These are phyloP conservation scores for Penicillium maclennaniae DNA, from an alignment of 495 filamentous ascomycete genomes.

Conservation along the genomic window DNA sequence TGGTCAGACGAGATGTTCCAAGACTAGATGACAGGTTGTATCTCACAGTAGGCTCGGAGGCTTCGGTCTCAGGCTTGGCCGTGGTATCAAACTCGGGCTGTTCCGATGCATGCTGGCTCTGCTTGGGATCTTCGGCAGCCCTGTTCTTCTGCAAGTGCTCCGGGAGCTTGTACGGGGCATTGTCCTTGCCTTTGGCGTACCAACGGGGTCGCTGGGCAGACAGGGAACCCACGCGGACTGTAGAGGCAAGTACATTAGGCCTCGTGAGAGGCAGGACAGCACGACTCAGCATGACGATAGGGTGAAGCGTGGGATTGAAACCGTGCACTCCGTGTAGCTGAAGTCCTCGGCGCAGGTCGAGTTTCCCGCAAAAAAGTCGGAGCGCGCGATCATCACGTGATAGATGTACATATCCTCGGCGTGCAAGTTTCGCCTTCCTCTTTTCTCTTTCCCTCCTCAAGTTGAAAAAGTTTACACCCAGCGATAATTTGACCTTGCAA, in stretches of 20 bases:
- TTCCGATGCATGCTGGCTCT: conserved; percentile 35
- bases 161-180: conserved; percentile 44
- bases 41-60: conserved; percentile 30
- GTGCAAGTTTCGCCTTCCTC: conserved; percentile 26
- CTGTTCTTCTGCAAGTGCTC: conserved; percentile 30
- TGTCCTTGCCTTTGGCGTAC: conserved; percentile 49
- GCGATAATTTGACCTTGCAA: conserved; percentile 62
- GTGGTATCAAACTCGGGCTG: conserved; percentile 45
- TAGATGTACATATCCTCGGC: conserved; percentile 24
- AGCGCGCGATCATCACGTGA: conserved; percentile 20
- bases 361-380: conserved; percentile 35
- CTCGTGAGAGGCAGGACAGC: conserved; percentile 45
- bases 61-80: conserved; percentile 35
- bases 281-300: conserved; percentile 43
- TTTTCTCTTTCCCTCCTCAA: conserved; percentile 25
- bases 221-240: conserved; percentile 33
- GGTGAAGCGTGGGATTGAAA: conserved; percentile 10
- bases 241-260: conserved; percentile 38
- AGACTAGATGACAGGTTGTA: neutral
- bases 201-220: conserved; percentile 36
- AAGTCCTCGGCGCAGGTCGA: conserved; percentile 7
- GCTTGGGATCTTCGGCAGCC: conserved; percentile 13
- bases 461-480: conserved; percentile 62
- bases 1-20: conserved; percentile 14
- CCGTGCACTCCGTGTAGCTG: conserved; percentile 27